Base-by-base conservation (phyloP, 108 stramenopile genomes). In the Epithemia pelagica region DNA sequence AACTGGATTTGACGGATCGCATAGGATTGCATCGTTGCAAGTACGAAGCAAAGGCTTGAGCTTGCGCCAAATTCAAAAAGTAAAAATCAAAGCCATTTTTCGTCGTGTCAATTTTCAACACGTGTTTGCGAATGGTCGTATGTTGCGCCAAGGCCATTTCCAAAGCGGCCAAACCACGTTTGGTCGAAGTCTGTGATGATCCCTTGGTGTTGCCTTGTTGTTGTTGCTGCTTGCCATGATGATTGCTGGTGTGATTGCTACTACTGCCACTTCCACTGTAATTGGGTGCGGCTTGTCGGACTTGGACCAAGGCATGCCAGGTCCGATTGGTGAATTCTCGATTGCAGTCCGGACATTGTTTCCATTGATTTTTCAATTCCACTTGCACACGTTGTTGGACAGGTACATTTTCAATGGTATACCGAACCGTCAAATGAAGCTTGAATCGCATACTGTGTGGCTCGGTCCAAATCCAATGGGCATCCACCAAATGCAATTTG, bases 11-110 rank as follows among this genome's bases (percentile, higher is more conserved):
- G 59, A 81, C 80, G 52, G 32, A n/a, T 59, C 81, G 77, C 83
- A 90, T 81, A 0, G 99, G 97, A 23, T 93, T 87, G 10, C 91
- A 75, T 18, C 81, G 70, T 33, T 88, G 75, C 33, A 99, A 59
- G 71, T 95, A 99, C 32, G 82, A 73, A 0, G 83, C 61, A 82
- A 99, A 99, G 28, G 78, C 68, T 46, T 89, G 82, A 7, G 96
- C 96, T 32, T 98, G 83, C 60, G 82, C 72, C 55, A 84, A 64
- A 10, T 68, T 65, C 15, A 77, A 63, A 64, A 97, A 99, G 84
- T 96, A 98, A 78, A 99, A 99, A 74, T 99, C 99, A 72, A 99
- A 90, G 5, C 99, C 99, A 64, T 96, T 76, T 37, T 76, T 75
- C 59, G 78, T 86, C 29, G 94, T 71, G 74, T 97, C 85, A 27